Evolutionary conservation across 1,284 basidiomycete species (phyloP), one percentile per base, ranked within the genome.

Genomic region (Singerocomus rubriflavus): DNA sequence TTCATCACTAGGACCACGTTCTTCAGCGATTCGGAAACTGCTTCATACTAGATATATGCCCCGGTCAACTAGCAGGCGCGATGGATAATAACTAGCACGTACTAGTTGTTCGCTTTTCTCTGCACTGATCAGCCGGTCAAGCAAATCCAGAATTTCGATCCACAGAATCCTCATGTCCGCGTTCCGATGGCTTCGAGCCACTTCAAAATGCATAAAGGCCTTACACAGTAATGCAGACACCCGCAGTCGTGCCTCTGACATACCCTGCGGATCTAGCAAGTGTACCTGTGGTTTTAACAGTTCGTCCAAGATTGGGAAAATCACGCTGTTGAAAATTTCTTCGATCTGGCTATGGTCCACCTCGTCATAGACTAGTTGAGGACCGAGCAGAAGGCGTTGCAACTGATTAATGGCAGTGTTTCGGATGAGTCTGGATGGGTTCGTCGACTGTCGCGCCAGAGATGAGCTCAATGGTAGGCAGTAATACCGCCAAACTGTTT

Each of bases 1-100:
- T 95, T 86, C 93, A 99, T 96, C 39, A 99, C 97, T 45, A 99
- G 80, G 25, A 99, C 72, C 31, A 98, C 91, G 67, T 99, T 99
- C 73, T 99, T 99, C 58, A 99, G 78, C 6, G 93, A 95, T 71
- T 99, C 97, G 0, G 91, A 92, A 27, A 98, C 81, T 0, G 95
- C 94, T 68, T 99, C 96, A 63, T 88, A 86, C 93, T 95, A 56
- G 3, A 51, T 35, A n/a, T 44, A 21, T 21, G 21, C 39, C 9
- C 33, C 14, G 9, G 50, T 54, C 42, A 57, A 62, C 44, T 35
- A n/a, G 27, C 29, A 34, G 5, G 17, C 1, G n/a, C 26, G 17
- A 46, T 25, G 25, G 13, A 43, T 48, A 31, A 30, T 33, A 37
- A 21, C 44, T 39, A n/a, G 11, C 40, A 79, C 89, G 62, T 63